Conservation (phyloP, 2,329 filamentous ascomycete species). For the Talaromyces piceae region DNA sequence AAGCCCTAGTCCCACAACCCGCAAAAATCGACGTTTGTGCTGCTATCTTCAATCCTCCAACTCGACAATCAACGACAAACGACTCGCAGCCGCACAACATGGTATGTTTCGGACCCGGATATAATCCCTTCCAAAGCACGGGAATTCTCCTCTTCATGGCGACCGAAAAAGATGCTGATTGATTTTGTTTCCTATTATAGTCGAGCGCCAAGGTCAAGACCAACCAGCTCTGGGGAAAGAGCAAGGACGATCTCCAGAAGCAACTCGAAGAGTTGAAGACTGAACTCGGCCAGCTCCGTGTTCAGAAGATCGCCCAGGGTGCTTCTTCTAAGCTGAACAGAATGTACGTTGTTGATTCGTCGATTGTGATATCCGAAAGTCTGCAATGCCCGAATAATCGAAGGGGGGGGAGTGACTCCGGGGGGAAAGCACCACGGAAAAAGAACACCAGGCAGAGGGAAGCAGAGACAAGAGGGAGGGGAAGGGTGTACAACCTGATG, state of each 20-base stretch:
- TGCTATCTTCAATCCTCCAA: conserved; percentile 34
- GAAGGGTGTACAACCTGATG: not conserved
- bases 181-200: conserved; percentile 29
- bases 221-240: conserved; percentile 96
- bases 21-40: conserved; percentile 26
- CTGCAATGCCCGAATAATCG: not conserved
- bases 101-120: conserved; percentile 26
- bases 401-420: not conserved
- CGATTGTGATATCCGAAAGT: not conserved
- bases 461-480: not conserved
- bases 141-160: not conserved
- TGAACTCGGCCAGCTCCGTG: conserved; percentile 91
- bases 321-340: conserved; percentile 93
- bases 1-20: conserved; percentile 42
- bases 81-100: conserved; percentile 36
- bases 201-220: conserved; percentile 80
- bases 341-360: conserved; percentile 61
- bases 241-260: conserved; percentile 96
- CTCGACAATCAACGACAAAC: conserved; percentile 41
- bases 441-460: too few relatives aligned
- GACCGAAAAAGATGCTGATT: conserved; percentile 11
- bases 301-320: conserved; percentile 93
- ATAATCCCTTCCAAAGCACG: too few relatives aligned
- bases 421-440: too few relatives aligned
- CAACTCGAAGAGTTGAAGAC: conserved; percentile 92